Conservation (phyloP, 2,329 filamentous ascomycete species). For the Cytospora leucostoma region DNA sequence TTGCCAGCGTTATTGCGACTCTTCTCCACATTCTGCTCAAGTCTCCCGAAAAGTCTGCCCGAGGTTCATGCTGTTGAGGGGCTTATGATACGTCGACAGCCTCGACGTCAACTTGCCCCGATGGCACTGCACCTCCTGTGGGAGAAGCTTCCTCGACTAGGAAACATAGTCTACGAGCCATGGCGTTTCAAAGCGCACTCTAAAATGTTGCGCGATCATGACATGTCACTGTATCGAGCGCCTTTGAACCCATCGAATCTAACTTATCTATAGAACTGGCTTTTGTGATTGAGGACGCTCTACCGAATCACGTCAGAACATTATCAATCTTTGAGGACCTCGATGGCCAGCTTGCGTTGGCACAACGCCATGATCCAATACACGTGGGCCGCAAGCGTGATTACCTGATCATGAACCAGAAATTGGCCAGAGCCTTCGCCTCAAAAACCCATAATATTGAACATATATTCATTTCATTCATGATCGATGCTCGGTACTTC, state of each 20-base stretch:
- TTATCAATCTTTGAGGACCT: conserved; percentile 36
- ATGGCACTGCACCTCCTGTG: conserved; percentile 29
- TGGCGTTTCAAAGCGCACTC: conserved; percentile 31
- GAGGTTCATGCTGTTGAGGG: conserved; percentile 35
- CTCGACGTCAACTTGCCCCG: conserved; percentile 34
- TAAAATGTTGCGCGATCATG: conserved; percentile 16
- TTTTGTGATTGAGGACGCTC: conserved; percentile 30
- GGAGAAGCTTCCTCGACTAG: conserved; percentile 33
- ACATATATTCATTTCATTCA: conserved; percentile 36
- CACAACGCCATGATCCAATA: background rate
- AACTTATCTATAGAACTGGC: background rate
- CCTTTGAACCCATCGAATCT: background rate
- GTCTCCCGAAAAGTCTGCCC: conserved; percentile 29
- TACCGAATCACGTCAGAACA: conserved; percentile 34
- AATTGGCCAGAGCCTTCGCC: conserved; percentile 31
- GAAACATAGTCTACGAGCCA: conserved; percentile 38
- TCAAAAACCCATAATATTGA: conserved; percentile 33
- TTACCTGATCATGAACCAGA: conserved; percentile 21
- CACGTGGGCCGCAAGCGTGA: background rate
- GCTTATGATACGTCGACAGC: conserved; percentile 39
- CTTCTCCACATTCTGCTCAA: conserved; percentile 29
- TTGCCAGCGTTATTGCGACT: conserved; percentile 32
- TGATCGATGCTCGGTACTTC: conserved; percentile 35
- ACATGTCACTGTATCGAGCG: background rate
- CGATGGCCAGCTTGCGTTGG: conserved; percentile 28